These are phyloP conservation scores for Fusarium ambrosium DNA, from an alignment of 2,329 filamentous ascomycete genomes.

Conservation along the genomic window DNA sequence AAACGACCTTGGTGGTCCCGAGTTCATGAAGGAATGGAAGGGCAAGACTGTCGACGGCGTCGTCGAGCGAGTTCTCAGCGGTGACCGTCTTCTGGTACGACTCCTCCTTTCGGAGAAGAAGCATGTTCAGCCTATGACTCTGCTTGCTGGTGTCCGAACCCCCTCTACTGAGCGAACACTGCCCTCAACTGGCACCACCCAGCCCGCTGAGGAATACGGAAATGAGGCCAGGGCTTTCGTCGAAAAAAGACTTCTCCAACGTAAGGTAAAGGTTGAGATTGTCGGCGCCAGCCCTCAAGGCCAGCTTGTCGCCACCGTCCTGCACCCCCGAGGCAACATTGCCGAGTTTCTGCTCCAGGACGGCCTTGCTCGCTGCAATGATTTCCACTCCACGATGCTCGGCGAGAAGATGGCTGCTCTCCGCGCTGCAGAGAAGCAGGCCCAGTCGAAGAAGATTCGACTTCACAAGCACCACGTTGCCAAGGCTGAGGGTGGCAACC, in stretches of 20 bases:
- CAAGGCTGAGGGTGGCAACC: conserved; percentile 74
- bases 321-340: conserved; percentile 93
- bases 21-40: conserved; percentile 87
- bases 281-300: conserved; percentile 91
- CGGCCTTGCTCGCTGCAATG: conserved; percentile 91
- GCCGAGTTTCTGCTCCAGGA: conserved; percentile 90
- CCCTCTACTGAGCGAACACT: conserved; percentile 90
- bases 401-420: conserved; percentile 89
- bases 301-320: conserved; percentile 87
- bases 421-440: conserved; percentile 87
- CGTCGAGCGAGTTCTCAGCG: conserved; percentile 91
- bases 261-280: conserved; percentile 84
- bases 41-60: conserved; percentile 87
- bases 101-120: conserved; percentile 84
- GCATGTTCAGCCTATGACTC: conserved; percentile 89
- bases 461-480: conserved; percentile 86
- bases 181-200: conserved; percentile 81
- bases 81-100: conserved; percentile 89
- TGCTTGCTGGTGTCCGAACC: conserved; percentile 89
- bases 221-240: conserved; percentile 92
- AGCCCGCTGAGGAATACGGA: conserved; percentile 89
- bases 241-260: conserved; percentile 86
- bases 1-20: conserved; percentile 83
- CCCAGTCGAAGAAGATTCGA: conserved; percentile 81
- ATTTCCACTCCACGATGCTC: conserved; percentile 94